Base-by-base conservation (phyloP, 208 protist species). In the Acanthamoeba lenticulata region DNA sequence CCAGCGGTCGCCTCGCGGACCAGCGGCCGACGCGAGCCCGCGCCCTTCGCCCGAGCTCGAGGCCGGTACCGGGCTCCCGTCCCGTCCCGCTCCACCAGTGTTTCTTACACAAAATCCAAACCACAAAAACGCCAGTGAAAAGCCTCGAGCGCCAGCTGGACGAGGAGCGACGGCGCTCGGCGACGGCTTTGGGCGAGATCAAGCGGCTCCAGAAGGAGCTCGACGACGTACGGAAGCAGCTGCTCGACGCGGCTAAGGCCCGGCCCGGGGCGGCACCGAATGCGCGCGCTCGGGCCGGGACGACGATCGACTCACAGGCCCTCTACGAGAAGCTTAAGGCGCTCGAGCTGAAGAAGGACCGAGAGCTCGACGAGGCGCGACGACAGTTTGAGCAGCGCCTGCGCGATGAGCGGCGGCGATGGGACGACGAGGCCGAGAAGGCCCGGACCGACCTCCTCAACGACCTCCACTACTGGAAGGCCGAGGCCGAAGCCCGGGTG, bases 381-480 rank as follows among this genome's bases (percentile, higher is more conserved):
- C 17, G 27, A 17, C 32, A 47, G 32, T 85, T 85, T 36, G 74
- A 85, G 19, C n/a, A 17, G 6, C 38, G 74, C n/a, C 44, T 85
- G 27, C 74, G 19, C 2, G 74, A 85, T 11, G 74, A 85, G 21
- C 3, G 45, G n/a, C 74, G 45, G 4, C 27, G 36, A 40, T 85
- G 74, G 74, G 74, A 85, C 17, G 74, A 85, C 29, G 74, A 85
- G 44, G 74, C 74, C 2, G 74, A 85, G 74, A 2, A 27, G 44
- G 74, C 74, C 0, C 74, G 74, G 15, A 36, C 42, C 38, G 74
- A 55, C 3, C 38, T 85, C 32, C 27, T 85, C 27, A 85, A 85
- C 45, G 74, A 85, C 27, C 27, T 85, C 19, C 74, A 85, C 6
- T 85, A 57, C 32, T 85, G 74, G 74, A 85, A 85, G 74, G 36